Conservation (phyloP, 2,329 filamentous ascomycete genomes). For the Alternaria longipes region DNA sequence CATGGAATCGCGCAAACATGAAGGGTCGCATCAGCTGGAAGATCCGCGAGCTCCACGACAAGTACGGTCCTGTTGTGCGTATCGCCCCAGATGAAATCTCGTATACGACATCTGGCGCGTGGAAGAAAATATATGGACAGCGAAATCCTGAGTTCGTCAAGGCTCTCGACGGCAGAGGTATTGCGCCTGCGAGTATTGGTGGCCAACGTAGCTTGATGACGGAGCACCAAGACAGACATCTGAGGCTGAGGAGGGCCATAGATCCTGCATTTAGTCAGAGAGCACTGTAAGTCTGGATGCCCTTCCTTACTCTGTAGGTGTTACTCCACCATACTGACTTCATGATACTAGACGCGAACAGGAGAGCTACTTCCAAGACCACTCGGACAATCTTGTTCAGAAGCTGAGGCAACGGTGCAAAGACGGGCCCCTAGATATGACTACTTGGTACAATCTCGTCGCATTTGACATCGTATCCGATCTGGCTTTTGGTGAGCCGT, state of each 20-base stretch:
- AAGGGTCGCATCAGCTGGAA: slow-evolving; percentile 12
- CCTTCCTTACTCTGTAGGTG: too few relatives aligned
- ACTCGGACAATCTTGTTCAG: slow-evolving; percentile 12
- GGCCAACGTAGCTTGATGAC: slow-evolving; percentile 18
- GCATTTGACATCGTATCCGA: slow-evolving; percentile 15
- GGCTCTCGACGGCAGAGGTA: slow-evolving; percentile 14
- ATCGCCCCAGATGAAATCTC: slow-evolving; percentile 14
- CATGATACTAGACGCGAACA: slow-evolving; percentile 7
- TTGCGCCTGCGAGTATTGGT: slow-evolving; percentile 15
- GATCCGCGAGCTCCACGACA: slow-evolving; percentile 9
- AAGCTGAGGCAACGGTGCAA: slow-evolving; percentile 4
- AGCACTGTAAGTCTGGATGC: slow-evolving; percentile 6
- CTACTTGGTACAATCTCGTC: slow-evolving; percentile 13
- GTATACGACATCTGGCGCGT: slow-evolving; percentile 9
- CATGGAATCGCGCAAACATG: slow-evolving; percentile 9
- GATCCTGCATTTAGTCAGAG: slow-evolving; percentile 16
- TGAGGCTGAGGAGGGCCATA: slow-evolving; percentile 15
- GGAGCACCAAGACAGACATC: slow-evolving; percentile 16
- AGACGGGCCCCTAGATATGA: slow-evolving; percentile 10
- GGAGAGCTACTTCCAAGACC: slow-evolving; percentile 12
- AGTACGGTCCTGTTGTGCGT: slow-evolving; percentile 13
- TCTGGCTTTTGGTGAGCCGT: slow-evolving; percentile 15
- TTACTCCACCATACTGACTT: not conserved
- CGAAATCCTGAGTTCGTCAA: slow-evolving; percentile 15
- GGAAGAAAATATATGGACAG: slow-evolving; percentile 21